Conservation (phyloP, 169 alveolate species). For the Theileria sp. region DNA sequence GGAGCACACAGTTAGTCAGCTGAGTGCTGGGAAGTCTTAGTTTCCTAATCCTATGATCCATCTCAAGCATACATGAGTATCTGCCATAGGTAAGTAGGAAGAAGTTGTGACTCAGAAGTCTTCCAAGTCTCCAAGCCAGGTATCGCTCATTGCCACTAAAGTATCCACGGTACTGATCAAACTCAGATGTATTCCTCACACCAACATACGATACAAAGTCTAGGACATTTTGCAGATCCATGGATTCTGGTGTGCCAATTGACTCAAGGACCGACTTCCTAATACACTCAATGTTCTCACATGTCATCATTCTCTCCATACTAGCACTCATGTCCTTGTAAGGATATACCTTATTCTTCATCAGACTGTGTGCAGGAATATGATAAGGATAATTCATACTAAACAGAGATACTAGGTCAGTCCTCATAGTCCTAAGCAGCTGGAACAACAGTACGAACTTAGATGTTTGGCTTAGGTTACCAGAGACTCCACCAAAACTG, state of each 20-base stretch:
- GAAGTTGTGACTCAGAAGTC: neutral
- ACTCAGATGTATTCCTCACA: neutral
- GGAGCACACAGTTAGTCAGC: neutral
- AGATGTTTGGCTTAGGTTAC: neutral
- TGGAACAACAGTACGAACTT: neutral
- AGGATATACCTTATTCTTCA: conserved; percentile 1
- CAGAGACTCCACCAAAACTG: neutral
- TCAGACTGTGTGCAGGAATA: neutral
- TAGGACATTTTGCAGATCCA: neutral
- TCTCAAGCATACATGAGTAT: neutral
- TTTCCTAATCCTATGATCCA: neutral
- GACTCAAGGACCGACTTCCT: neutral
- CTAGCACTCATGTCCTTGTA: neutral
- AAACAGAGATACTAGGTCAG: neutral
- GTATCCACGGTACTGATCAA: neutral
- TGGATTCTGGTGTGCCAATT: neutral
- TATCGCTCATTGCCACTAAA: neutral
- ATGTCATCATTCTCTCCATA: neutral
- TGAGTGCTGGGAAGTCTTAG: neutral
- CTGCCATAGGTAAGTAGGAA: neutral
- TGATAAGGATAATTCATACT: neutral
- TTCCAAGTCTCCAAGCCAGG: conserved; percentile 5
- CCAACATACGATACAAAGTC: neutral
- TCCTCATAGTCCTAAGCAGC: neutral
- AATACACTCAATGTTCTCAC: neutral